These are phyloP conservation scores for Sarocladiaceae sp. DNA, from an alignment of 2,329 filamentous ascomycete genomes.

Conservation along the genomic window DNA sequence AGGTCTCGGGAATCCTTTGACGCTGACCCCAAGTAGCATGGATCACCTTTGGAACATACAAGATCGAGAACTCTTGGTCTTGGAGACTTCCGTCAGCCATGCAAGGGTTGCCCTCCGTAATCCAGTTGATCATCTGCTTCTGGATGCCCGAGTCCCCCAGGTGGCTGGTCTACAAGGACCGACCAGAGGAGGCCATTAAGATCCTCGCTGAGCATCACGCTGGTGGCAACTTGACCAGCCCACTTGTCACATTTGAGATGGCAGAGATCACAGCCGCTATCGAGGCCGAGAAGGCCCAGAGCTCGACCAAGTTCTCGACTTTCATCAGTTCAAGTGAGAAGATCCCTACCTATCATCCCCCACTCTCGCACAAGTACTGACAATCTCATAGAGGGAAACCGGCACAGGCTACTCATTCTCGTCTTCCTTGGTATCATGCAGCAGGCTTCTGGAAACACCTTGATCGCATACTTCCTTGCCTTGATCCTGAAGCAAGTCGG, in stretches of 20 bases:
- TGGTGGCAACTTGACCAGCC: background rate
- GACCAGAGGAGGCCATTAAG: background rate
- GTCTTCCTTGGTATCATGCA: slow-evolving; percentile 17
- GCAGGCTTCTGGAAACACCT: slow-evolving; percentile 18
- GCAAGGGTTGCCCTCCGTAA: slow-evolving; percentile 35
- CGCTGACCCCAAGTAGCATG: too few relatives aligned
- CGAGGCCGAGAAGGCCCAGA: slow-evolving; percentile 9
- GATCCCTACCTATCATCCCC: slow-evolving; percentile 1
- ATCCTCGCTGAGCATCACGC: background rate
- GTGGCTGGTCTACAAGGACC: slow-evolving; percentile 20
- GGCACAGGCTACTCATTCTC: slow-evolving; percentile 14
- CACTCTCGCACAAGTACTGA: background rate
- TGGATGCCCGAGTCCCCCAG: slow-evolving; percentile 43
- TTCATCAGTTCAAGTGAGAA: slow-evolving; percentile 14
- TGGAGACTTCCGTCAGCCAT: slow-evolving; percentile 41
- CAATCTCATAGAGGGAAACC: slow-evolving; percentile 9
- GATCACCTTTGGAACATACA: slow-evolving; percentile 29
- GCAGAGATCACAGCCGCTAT: slow-evolving; percentile 17
- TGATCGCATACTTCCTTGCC: slow-evolving; percentile 28
- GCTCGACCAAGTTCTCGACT: slow-evolving; percentile 12
- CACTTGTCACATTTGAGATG: background rate
- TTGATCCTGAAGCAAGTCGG: slow-evolving; percentile 29
- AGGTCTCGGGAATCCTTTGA: too few relatives aligned
- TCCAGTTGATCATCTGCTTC: slow-evolving; percentile 34
- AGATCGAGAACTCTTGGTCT: slow-evolving; percentile 28